A percentile compares a stretch with the other conserved stretches of the same genome.
Evolutionary conservation across 139 green algal genomes (phyloP).

Genomic region (Astrephomene gubernaculifera): DNA sequence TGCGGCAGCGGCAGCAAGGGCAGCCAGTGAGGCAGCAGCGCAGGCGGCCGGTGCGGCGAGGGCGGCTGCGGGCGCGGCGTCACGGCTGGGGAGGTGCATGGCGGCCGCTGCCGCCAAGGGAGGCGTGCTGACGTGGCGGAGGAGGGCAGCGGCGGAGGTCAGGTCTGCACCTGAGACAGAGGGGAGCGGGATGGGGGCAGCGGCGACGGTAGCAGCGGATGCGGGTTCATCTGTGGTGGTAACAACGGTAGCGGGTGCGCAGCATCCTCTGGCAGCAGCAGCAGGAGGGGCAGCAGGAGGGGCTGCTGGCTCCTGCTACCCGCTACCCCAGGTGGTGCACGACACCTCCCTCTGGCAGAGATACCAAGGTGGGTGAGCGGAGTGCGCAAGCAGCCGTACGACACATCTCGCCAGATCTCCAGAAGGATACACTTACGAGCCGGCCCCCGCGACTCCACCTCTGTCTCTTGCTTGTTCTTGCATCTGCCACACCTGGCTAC

Average conservation of each 20-base stretch:
- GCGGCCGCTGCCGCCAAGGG: too few species aligned
- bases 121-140: too few species aligned
- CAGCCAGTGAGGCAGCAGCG: not conserved
- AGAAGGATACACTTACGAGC: not conserved
- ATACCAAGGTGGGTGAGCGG: slow-evolving; percentile 7
- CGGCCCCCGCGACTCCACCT: not conserved
- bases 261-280: not conserved
- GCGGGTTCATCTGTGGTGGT: not conserved
- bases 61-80: too few species aligned
- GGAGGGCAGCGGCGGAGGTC: too few species aligned
- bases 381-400: not conserved
- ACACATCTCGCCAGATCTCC: not conserved
- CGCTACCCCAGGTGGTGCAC: slow-evolving; percentile 4
- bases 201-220: not conserved
- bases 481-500: not conserved
- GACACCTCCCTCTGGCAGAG: slow-evolving; percentile 28
- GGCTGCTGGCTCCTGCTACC: not conserved
- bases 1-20: not conserved
- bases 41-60: not conserved
- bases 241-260: not conserved
- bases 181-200: not conserved
- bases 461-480: not conserved
- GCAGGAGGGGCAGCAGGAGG: not conserved
- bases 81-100: too few species aligned
- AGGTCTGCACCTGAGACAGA: not conserved